phyloP scores from a whole-genome alignment of 441 rosid genomes.

The Populus hybrid region DNA sequence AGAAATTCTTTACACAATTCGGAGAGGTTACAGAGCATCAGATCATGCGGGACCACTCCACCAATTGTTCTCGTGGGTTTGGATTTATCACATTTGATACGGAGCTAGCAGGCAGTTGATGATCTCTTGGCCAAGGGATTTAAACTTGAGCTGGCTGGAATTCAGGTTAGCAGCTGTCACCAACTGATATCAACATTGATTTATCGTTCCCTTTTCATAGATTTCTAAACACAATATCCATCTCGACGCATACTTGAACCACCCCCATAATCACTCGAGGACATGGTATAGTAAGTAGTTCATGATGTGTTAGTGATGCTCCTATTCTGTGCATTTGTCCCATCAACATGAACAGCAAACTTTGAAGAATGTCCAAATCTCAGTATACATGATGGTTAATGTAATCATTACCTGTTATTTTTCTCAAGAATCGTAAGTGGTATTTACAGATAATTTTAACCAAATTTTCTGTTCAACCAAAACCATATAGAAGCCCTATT shows the following conservation, averaged over 20 bases:
- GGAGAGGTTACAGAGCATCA: conserved; percentile 74
- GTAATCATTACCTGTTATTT: background rate
- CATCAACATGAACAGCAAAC: background rate
- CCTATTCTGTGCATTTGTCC: background rate
- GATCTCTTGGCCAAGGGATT: conserved; percentile 76
- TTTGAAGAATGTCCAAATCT: background rate
- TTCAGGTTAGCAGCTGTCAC: conserved; percentile 51
- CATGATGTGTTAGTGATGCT: background rate
- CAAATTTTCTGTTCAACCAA: background rate
- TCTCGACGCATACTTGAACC: background rate
- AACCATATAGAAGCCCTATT: background rate
- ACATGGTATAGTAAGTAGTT: background rate
- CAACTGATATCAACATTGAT: background rate
- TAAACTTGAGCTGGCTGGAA: conserved; percentile 78
- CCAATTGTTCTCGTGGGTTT: conserved; percentile 83
- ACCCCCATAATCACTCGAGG: background rate
- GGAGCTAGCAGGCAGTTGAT: conserved; percentile 69
- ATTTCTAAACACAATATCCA: background rate
- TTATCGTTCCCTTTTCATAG: background rate
- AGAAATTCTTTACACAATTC: conserved; percentile 67
- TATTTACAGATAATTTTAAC: background rate
- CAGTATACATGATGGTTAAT: background rate
- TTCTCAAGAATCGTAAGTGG: too few species aligned
- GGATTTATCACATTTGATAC: conserved; percentile 80
- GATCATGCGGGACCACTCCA: conserved; percentile 81